These are phyloP conservation scores for Ascodesmis nigricans DNA, from an alignment of 495 filamentous ascomycete species.

Conservation along the genomic window DNA sequence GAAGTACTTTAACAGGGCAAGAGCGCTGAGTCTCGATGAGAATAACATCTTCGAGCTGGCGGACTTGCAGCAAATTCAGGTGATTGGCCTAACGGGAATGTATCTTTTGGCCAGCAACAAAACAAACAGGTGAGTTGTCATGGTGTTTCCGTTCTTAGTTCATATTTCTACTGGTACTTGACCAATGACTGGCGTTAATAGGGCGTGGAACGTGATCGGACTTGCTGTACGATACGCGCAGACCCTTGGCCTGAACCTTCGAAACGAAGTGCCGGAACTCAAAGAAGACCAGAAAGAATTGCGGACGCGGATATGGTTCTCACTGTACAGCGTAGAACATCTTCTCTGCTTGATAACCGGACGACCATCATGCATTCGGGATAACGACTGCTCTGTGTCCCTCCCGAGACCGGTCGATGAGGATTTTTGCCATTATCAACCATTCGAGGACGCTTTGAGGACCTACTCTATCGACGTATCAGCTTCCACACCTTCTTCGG, in stretches of 20 bases:
- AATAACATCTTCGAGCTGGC: constrained; percentile 31
- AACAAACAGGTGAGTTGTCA: constrained; percentile 32
- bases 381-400: constrained; percentile 33
- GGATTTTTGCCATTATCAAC: too few species aligned
- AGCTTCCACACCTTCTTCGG: too few species aligned
- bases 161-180: too few species aligned
- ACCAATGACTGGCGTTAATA: constrained; percentile 11
- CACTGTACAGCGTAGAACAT: constrained; percentile 35
- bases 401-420: constrained; percentile 36
- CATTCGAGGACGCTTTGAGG: too few species aligned
- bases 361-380: constrained; percentile 34
- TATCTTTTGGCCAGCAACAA: constrained; percentile 38
- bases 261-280: constrained; percentile 29
- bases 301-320: constrained; percentile 39
- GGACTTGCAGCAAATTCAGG: constrained; percentile 36
- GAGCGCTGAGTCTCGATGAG: constrained; percentile 30
- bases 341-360: constrained; percentile 37
- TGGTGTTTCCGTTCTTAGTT: too few species aligned
- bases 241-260: constrained; percentile 38
- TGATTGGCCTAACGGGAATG: constrained; percentile 34
- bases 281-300: constrained; percentile 33
- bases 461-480: too few species aligned
- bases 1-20: constrained; percentile 34
- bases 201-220: constrained; percentile 39
- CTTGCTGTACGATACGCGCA: constrained; percentile 35